Conservation (phyloP, 2,329 filamentous ascomycete species). For the Clarireedia monteithiana region DNA sequence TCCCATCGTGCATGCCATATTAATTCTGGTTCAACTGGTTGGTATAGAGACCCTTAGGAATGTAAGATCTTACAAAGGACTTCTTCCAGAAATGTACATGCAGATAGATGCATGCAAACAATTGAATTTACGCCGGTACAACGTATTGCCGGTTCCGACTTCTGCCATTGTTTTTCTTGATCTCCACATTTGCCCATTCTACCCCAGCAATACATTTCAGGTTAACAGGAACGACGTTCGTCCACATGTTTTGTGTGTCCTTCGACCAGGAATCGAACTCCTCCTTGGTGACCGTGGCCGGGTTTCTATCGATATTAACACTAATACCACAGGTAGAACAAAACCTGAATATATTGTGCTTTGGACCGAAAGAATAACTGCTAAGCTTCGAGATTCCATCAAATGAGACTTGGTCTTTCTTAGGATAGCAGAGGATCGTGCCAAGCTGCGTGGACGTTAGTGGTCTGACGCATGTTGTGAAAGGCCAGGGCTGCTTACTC, state of each 20-base stretch:
- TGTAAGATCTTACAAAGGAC: background rate
- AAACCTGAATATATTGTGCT: conserved; percentile 6
- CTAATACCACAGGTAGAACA: conserved; percentile 11
- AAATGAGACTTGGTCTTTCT: conserved; percentile 8
- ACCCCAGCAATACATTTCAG: conserved; percentile 12
- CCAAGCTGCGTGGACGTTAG: conserved; percentile 4
- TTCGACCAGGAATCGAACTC: background rate
- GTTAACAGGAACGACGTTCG: conserved; percentile 9
- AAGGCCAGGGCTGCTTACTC: conserved; percentile 8
- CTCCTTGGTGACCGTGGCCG: background rate
- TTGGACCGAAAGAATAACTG: conserved; percentile 8
- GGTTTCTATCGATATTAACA: background rate
- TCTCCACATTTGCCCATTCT: conserved; percentile 9
- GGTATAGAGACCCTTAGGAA: background rate
- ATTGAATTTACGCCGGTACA: conserved; percentile 3
- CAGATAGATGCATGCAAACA: background rate
- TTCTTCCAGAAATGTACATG: too few relatives aligned
- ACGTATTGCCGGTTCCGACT: conserved; percentile 9
- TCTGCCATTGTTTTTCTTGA: conserved; percentile 7
- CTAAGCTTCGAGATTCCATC: background rate
- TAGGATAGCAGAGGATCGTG: conserved; percentile 7
- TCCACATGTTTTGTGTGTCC: conserved; percentile 5
- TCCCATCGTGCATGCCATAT: too few relatives aligned
- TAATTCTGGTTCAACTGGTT: background rate
- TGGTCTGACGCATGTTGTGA: background rate